phyloP scores from a whole-genome alignment of 192 early-diverging fungal genomes.

The Allomyces javanicus region DNA sequence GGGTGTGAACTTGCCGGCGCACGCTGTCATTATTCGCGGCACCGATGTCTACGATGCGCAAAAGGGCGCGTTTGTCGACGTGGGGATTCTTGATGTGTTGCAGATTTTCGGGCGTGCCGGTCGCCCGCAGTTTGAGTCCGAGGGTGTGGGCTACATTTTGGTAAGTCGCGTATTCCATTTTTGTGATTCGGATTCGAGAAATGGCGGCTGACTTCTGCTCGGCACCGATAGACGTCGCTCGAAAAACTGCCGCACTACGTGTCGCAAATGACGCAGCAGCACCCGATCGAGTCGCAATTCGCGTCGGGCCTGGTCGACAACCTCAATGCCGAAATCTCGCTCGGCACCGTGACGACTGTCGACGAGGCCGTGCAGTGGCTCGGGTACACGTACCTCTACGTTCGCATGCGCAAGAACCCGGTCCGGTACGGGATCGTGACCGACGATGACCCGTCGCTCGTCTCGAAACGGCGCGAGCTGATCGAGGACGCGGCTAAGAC shows the following conservation, averaged over 20 bases:
- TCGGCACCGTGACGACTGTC: slow-evolving; percentile 87
- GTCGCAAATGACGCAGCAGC: slow-evolving; percentile 81
- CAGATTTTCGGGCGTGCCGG: slow-evolving; percentile 99
- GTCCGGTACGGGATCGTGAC: slow-evolving; percentile 76
- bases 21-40: slow-evolving; percentile 95
- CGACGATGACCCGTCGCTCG: slow-evolving; percentile 63
- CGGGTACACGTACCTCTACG: slow-evolving; percentile 88
- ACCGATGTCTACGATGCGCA: slow-evolving; percentile 88
- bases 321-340: slow-evolving; percentile 87
- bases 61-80: slow-evolving; percentile 81
- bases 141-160: slow-evolving; percentile 84
- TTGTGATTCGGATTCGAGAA: too few species aligned
- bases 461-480: slow-evolving; percentile 59
- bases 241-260: slow-evolving; percentile 89
- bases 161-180: neutral
- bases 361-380: slow-evolving; percentile 94
- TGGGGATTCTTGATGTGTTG: slow-evolving; percentile 94
- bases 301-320: slow-evolving; percentile 71
- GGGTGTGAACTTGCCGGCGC: slow-evolving; percentile 97
- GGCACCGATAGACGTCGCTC: slow-evolving; percentile 41
- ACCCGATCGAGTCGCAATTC: slow-evolving; percentile 91
- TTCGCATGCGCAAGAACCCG: slow-evolving; percentile 92
- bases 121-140: slow-evolving; percentile 74
- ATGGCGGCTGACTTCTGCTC: slow-evolving; percentile 2
- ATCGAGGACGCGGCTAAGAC: slow-evolving; percentile 50